These are phyloP conservation scores for Heliophila coronopifolia DNA, from an alignment of 441 rosid genomes.

Conservation along the genomic window DNA sequence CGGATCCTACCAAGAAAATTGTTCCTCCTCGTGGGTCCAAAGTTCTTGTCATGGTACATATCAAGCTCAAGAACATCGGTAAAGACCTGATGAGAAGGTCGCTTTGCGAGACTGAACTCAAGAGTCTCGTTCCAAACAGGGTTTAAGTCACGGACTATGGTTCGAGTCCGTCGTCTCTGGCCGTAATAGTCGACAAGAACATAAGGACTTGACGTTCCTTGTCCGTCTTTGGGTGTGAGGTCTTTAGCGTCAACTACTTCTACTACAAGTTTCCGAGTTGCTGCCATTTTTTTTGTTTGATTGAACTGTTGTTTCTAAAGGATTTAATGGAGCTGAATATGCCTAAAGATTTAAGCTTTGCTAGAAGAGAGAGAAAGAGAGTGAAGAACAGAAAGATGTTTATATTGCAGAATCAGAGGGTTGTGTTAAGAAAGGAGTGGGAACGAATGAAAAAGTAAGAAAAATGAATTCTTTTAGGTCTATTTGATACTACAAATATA, in stretches of 20 bases:
- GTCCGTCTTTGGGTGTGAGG: constrained; percentile 57
- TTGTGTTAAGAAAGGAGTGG: constrained; percentile 20
- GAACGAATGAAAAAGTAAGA: constrained; percentile 19
- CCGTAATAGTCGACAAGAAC: constrained; percentile 57
- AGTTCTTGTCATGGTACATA: constrained; percentile 48
- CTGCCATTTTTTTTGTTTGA: constrained; percentile 12
- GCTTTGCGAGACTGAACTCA: constrained; percentile 39
- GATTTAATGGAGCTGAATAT: background rate
- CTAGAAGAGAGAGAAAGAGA: background rate
- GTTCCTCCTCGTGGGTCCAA: constrained; percentile 49
- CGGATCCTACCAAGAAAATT: constrained; percentile 61
- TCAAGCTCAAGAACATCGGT: constrained; percentile 48
- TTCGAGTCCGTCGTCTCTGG: constrained; percentile 40
- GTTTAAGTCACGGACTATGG: constrained; percentile 46
- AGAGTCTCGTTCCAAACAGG: constrained; percentile 57
- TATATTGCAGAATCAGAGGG: constrained; percentile 12
- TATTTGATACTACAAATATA: constrained; percentile 14
- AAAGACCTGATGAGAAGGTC: constrained; percentile 36
- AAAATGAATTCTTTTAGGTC: constrained; percentile 5
- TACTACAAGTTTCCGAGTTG: constrained; percentile 46
- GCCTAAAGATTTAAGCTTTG: constrained; percentile 3
- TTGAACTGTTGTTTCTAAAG: constrained; percentile 15
- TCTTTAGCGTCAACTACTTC: constrained; percentile 53
- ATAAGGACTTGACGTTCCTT: constrained; percentile 62
- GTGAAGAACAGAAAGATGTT: background rate